Base-by-base conservation (phyloP, 257 asterid species). In the Handroanthus guayacan region DNA sequence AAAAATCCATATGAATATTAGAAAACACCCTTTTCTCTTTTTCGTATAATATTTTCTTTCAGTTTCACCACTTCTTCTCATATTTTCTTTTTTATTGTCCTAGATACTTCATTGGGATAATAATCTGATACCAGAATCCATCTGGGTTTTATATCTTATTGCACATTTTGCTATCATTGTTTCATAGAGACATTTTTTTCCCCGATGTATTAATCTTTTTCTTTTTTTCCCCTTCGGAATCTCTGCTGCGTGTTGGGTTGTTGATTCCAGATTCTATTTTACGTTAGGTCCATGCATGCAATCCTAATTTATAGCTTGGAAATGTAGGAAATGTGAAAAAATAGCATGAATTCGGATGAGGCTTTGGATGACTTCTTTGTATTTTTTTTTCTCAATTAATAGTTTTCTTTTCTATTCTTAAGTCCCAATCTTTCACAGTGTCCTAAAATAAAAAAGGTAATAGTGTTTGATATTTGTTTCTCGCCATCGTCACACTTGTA, bases 201-300 rank as follows among this genome's bases (percentile, higher is more conserved):
- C 31, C 67, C 50, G 61, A 39, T 62, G 16, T 41, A 9, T 72
- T n/a, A 67, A 25, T 38, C 43, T 58, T 57, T 16, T 48, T 7
- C 44, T 56, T 44, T 41, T 65, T n/a, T n/a, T n/a, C n/a, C 56
- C 38, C 39, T 3, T 12, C 3, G 5, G 76, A 71, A 64, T 41
- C 82, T 69, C 71, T 78, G 3, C 13, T 20, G 20, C 20, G 66
- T 31, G n/a, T 77, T 60, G 66, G 52, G 71, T 61, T 55, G 39
- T 17, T 38, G 25, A 41, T 5, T 61, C 11, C 65, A 13, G 57
- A 67, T 56, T 64, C 76, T 75, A 37, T 38, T 9, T 18, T 65
- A 25, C 34, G 52, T 74, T 52, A 50, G 55, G 64, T 61, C 63
- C 81, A 67, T 69, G 71, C 85, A 80, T 79, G 77, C 72, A 37